Percentiles rank a stretch among this genome's conserved stretches.
These are phyloP conservation scores for Leucocoprinus leucothites DNA, from an alignment of 768 basidiomycete genomes.

Conservation along the genomic window DNA sequence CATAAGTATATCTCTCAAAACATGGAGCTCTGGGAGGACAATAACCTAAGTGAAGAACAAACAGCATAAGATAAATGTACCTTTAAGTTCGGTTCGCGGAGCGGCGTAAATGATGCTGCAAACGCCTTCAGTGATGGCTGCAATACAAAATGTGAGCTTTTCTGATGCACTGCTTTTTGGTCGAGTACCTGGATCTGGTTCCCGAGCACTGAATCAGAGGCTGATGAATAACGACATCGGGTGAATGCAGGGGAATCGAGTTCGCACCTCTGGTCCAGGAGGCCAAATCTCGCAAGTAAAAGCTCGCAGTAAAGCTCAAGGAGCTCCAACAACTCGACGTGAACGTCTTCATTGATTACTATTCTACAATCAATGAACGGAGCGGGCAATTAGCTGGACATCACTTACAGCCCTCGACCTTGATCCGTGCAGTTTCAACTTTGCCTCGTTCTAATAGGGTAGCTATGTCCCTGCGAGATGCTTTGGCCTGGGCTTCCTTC, in stretches of 20 bases:
- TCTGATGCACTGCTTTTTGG: background rate
- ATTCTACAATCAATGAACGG: conserved; percentile 1
- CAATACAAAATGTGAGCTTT: background rate
- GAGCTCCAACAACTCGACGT: conserved; percentile 86
- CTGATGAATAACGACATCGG: conserved; percentile 16
- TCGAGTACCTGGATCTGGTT: conserved; percentile 75
- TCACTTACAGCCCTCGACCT: conserved; percentile 75
- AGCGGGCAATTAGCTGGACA: conserved; percentile 16
- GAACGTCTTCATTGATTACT: conserved; percentile 85
- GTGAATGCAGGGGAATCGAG: conserved; percentile 6
- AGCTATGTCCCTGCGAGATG: conserved; percentile 77
- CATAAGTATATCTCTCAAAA: conserved; percentile 91
- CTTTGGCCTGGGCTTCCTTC: conserved; percentile 77
- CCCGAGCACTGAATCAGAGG: conserved; percentile 49
- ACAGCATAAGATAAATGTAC: conserved; percentile 29
- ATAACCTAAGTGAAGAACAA: background rate
- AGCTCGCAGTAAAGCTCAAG: conserved; percentile 94
- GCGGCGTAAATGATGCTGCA: conserved; percentile 89
- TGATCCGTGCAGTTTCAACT: conserved; percentile 80
- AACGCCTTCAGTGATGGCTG: conserved; percentile 69
- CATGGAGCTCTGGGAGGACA: conserved; percentile 68
- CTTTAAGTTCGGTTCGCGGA: conserved; percentile 88
- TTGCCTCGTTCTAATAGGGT: conserved; percentile 75
- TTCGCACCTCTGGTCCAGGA: conserved; percentile 84
- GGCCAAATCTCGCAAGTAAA: conserved; percentile 86